A percentile compares a stretch with the other conserved stretches of the same genome.
Conservation (phyloP, 768 basidiomycete species). For the Agrocybe chaxingu region DNA sequence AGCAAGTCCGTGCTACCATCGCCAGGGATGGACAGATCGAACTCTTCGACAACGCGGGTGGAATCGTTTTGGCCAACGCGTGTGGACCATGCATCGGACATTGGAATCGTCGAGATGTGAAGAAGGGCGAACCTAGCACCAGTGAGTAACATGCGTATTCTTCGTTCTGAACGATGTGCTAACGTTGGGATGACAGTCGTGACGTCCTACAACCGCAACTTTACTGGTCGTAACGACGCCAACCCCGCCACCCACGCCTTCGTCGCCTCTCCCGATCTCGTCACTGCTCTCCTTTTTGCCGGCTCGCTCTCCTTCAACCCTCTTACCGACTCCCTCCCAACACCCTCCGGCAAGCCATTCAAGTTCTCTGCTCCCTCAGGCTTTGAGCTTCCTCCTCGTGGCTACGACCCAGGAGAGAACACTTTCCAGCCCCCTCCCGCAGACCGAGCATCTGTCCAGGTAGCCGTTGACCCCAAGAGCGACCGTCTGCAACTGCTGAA, state of each 20-base stretch:
- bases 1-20: constrained; percentile 98
- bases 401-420: constrained; percentile 95
- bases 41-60: constrained; percentile 84
- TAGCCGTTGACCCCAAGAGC: constrained; percentile 79
- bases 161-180: not conserved
- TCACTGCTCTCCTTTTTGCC: constrained; percentile 95
- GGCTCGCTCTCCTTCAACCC: constrained; percentile 97
- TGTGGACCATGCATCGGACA: constrained; percentile 99
- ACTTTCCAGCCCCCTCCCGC: constrained; percentile 94
- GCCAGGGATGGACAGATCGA: constrained; percentile 93
- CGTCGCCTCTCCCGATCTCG: constrained; percentile 90
- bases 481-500: constrained; percentile 89
- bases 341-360: constrained; percentile 93
- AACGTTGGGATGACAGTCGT: constrained; percentile 57
- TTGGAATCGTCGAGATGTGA: constrained; percentile 96
- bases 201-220: constrained; percentile 99
- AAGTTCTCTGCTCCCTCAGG: constrained; percentile 93
- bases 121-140: constrained; percentile 96
- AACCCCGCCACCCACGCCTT: constrained; percentile 99
- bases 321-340: constrained; percentile 82
- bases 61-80: constrained; percentile 94
- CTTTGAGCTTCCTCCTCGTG: constrained; percentile 88
- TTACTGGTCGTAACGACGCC: constrained; percentile 99
- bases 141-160: constrained; percentile 47
- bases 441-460: constrained; percentile 79